These are phyloP conservation scores for Xylaria grammica DNA, from an alignment of 495 filamentous ascomycete genomes.

Conservation along the genomic window DNA sequence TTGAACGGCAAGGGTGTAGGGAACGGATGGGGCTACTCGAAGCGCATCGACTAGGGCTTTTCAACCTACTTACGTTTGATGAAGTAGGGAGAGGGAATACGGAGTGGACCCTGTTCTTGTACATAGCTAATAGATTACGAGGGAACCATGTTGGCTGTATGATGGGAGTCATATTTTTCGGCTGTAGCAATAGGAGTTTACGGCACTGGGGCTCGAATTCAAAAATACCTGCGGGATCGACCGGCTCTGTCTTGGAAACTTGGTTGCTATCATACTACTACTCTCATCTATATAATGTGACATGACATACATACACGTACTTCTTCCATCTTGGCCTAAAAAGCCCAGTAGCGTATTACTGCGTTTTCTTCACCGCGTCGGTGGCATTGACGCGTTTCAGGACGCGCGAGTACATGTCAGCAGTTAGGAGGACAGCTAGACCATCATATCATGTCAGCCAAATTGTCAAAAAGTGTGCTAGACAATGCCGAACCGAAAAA, in stretches of 20 bases:
- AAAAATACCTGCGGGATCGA: constrained; percentile 21
- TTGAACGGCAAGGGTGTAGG: constrained; percentile 49
- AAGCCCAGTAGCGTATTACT: constrained; percentile 25
- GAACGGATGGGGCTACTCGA: constrained; percentile 61
- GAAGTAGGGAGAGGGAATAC: background rate
- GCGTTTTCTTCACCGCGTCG: constrained; percentile 45
- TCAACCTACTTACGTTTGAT: background rate
- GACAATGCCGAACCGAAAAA: background rate
- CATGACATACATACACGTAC: background rate
- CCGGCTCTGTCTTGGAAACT: constrained; percentile 11
- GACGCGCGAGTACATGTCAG: constrained; percentile 49
- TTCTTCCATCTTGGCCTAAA: background rate
- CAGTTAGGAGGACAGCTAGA: constrained; percentile 45
- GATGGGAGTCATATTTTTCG: constrained; percentile 6
- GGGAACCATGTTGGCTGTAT: constrained; percentile 15
- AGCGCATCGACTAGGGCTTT: constrained; percentile 42
- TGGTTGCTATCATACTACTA: background rate
- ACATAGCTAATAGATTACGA: constrained; percentile 21
- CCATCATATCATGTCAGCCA: background rate
- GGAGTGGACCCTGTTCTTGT: constrained; percentile 9
- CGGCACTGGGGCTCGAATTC: background rate
- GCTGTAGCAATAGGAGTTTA: constrained; percentile 22
- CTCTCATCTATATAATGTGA: background rate
- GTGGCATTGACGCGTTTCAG: constrained; percentile 39
- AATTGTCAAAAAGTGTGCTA: background rate